Evolutionary conservation across 306 rosid species (phyloP).

Genomic region (Dryas drummondii): DNA sequence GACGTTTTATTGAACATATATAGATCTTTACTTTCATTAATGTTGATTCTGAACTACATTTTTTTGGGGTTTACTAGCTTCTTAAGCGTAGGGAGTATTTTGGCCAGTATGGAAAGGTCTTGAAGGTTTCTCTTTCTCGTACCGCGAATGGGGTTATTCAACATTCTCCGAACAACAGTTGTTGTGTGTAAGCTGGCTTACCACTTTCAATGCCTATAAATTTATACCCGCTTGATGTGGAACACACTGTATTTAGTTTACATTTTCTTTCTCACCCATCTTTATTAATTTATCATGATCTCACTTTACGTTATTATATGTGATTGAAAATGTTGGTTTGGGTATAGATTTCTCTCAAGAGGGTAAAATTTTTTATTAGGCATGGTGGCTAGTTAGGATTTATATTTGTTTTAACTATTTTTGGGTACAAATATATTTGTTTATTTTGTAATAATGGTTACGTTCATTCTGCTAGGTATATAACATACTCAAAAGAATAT

Average conservation of each 20-base stretch:
- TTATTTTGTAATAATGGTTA: not conserved
- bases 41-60: not conserved
- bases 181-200: conserved; percentile 82
- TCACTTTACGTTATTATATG: not conserved
- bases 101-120: conserved; percentile 95
- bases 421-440: not conserved
- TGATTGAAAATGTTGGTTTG: not conserved
- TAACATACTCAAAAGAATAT: conserved; percentile 84
- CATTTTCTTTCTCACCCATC: not conserved
- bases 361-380: not conserved
- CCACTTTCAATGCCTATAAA: not conserved
- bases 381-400: not conserved
- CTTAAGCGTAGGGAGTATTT: conserved; percentile 85
- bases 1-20: not conserved
- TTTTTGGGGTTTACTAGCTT: conserved; percentile 42
- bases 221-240: conserved; percentile 13
- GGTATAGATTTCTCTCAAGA: not conserved
- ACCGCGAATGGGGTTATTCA: conserved; percentile 89
- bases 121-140: conserved; percentile 93
- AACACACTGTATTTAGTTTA: not conserved
- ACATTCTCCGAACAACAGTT: conserved; percentile 87
- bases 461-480: conserved; percentile 53
- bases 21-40: not conserved
- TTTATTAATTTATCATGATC: not conserved
- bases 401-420: no score